phyloP scores from a whole-genome alignment of 306 rosid species.

The Inga oerstediana region DNA sequence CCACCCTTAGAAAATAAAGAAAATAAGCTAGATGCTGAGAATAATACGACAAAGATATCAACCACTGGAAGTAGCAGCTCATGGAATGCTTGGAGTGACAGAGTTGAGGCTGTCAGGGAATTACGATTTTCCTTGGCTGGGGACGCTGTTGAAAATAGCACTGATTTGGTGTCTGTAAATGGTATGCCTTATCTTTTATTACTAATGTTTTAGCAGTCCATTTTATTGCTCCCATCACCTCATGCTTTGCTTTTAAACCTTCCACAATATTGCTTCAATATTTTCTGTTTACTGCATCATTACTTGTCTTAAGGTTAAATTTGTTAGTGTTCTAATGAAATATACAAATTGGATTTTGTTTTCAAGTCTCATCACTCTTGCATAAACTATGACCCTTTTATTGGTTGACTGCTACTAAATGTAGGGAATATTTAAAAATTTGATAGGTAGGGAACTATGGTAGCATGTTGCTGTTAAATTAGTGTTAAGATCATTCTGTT shows the following conservation, averaged over 20 bases:
- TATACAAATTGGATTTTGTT: background rate
- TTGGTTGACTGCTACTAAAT: conserved; percentile 20
- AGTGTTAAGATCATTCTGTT: conserved; percentile 22
- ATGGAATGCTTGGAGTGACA: conserved; percentile 89
- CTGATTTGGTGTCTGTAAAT: conserved; percentile 36
- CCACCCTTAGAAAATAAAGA: conserved; percentile 33
- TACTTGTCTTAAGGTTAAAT: conserved; percentile 19
- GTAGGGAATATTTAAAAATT: conserved; percentile 25
- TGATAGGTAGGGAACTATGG: background rate
- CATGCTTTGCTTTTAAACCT: conserved; percentile 1
- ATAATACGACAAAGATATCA: conserved; percentile 31
- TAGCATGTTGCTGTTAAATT: conserved; percentile 8
- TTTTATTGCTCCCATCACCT: conserved; percentile 20
- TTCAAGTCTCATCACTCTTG: background rate
- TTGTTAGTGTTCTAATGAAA: background rate
- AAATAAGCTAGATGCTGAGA: conserved; percentile 36
- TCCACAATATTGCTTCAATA: background rate
- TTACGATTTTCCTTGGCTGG: conserved; percentile 85
- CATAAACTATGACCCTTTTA: conserved; percentile 1
- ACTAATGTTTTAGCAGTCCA: conserved; percentile 5
- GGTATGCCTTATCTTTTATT: conserved; percentile 49
- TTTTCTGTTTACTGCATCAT: conserved; percentile 17
- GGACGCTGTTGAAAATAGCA: conserved; percentile 50
- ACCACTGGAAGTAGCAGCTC: conserved; percentile 46
- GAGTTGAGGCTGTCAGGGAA: conserved; percentile 75